Percentiles rank a stretch among this genome's conserved stretches.
Conservation (phyloP, 305 asterid genomes). For the Rubia peregrina region DNA sequence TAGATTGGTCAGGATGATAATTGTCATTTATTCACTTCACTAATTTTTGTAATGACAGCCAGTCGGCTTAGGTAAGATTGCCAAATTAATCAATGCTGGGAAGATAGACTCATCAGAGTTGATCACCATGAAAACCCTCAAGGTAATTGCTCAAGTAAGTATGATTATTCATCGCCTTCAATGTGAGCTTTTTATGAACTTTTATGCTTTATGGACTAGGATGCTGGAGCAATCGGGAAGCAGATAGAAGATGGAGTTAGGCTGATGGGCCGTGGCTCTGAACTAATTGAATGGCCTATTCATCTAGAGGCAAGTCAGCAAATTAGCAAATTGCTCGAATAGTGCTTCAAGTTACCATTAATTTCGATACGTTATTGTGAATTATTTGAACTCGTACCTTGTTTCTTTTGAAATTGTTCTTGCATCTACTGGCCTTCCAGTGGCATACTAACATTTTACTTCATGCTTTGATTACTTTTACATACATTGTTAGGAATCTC, state of each 20-base stretch:
- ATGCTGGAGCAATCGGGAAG: conserved; percentile 84
- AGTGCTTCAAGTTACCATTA: conserved; percentile 5
- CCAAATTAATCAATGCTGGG: conserved; percentile 88
- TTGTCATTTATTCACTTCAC: neutral
- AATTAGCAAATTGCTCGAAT: neutral
- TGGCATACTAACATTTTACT: neutral
- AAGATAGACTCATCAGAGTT: conserved; percentile 93
- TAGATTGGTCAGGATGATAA: neutral
- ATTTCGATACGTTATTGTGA: neutral
- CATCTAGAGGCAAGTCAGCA: conserved; percentile 69
- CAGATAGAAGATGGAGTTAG: conserved; percentile 87
- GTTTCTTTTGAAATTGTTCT: neutral
- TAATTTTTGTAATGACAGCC: conserved; percentile 50
- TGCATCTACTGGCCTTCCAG: neutral
- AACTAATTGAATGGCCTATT: conserved; percentile 77
- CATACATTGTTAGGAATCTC: neutral
- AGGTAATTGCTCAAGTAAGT: conserved; percentile 30
- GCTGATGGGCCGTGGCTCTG: conserved; percentile 89
- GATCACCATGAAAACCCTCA: conserved; percentile 93
- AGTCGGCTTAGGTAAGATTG: conserved; percentile 89
- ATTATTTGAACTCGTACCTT: neutral
- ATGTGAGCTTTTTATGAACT: neutral
- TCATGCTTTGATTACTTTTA: neutral
- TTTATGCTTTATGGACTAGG: conserved; percentile 31
- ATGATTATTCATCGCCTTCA: neutral